These are phyloP conservation scores for Obba rivulosa DNA, from an alignment of 768 basidiomycete genomes.

Conservation along the genomic window DNA sequence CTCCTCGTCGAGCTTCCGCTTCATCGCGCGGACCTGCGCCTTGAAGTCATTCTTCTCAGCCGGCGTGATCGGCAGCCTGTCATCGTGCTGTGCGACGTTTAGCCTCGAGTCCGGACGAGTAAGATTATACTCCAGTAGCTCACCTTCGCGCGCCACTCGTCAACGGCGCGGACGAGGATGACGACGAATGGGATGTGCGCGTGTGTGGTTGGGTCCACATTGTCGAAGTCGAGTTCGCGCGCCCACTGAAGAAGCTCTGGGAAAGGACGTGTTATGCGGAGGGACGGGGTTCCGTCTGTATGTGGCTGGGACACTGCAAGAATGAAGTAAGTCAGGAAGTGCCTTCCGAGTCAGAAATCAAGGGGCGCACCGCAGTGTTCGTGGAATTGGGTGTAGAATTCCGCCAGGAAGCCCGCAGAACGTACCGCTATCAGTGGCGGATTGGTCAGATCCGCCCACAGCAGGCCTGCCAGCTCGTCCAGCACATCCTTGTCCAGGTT, in stretches of 20 bases:
- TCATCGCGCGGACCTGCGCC: constrained; percentile 51
- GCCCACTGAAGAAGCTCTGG: constrained; percentile 74
- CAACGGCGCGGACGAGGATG: constrained; percentile 77
- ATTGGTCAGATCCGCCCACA: constrained; percentile 59
- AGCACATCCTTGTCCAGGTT: constrained; percentile 61
- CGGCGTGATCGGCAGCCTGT: constrained; percentile 45
- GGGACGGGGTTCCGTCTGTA: constrained; percentile 54
- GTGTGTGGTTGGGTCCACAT: constrained; percentile 86
- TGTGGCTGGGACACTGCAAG: constrained; percentile 27
- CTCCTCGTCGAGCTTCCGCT: constrained; percentile 83
- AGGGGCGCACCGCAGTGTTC: constrained; percentile 70
- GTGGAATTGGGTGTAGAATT: constrained; percentile 83
- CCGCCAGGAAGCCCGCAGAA: constrained; percentile 86
- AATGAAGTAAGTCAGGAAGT: constrained; percentile 39
- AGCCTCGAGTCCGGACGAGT: neutral
- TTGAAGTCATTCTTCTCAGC: constrained; percentile 81
- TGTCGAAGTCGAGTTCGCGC: constrained; percentile 60
- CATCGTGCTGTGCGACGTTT: constrained; percentile 51
- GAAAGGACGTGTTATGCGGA: constrained; percentile 89
- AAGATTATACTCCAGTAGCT: neutral
- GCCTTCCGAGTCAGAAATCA: neutral
- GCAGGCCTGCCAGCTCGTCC: constrained; percentile 51
- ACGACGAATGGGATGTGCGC: constrained; percentile 87
- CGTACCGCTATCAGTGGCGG: constrained; percentile 74
- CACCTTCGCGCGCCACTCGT: constrained; percentile 78